A percentile compares a stretch with the other conserved stretches of the same genome.
phyloP scores from a whole-genome alignment of 2,329 filamentous ascomycete species.

The Diaporthe ampelina region DNA sequence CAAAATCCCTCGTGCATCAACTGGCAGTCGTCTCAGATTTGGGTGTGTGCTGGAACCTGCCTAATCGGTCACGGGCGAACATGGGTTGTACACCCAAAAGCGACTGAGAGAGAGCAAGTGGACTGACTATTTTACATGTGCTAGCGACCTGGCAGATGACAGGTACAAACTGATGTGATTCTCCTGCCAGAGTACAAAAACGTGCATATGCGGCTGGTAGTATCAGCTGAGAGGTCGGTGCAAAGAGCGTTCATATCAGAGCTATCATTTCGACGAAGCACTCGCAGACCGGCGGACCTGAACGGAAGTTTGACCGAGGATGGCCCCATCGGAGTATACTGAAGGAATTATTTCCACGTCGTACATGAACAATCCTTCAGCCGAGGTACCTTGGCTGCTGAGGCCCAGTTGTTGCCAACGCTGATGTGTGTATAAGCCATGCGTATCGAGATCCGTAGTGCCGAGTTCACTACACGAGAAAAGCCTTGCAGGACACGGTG shows the following conservation, averaged over 20 bases:
- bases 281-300: conserved; percentile 4
- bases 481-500: neutral
- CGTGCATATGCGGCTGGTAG: neutral
- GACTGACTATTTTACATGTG: neutral
- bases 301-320: neutral
- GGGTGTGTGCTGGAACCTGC: neutral
- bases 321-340: neutral
- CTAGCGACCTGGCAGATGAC: neutral
- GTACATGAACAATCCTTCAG: neutral
- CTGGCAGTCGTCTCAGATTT: neutral
- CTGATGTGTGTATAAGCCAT: neutral
- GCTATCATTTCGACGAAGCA: neutral
- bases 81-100: neutral
- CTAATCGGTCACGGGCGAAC: conserved; percentile 1
- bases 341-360: neutral
- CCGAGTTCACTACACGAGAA: neutral
- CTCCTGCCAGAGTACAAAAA: neutral
- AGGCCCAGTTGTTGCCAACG: neutral
- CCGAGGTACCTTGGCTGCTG: neutral
- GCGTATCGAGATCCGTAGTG: no score
- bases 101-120: neutral
- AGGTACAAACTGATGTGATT: neutral
- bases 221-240: neutral
- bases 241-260: neutral
- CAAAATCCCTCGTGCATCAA: neutral